These are phyloP conservation scores for Venturia carpophila DNA, from an alignment of 2,329 filamentous ascomycete genomes.

Conservation along the genomic window DNA sequence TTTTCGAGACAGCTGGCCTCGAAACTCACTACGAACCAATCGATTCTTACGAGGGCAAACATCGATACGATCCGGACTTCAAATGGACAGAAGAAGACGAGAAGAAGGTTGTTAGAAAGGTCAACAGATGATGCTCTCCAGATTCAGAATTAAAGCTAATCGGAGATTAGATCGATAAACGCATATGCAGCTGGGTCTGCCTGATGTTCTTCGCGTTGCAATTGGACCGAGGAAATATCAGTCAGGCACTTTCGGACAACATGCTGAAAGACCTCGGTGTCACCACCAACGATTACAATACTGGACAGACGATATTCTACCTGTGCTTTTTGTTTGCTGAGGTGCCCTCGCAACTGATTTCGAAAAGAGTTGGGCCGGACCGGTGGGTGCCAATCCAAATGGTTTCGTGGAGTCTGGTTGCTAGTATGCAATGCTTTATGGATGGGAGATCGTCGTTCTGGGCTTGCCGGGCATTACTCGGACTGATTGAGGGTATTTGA, in stretches of 20 bases:
- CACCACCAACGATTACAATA: slow-evolving; percentile 44
- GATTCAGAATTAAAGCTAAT: not conserved
- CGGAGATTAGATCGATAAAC: slow-evolving; percentile 33
- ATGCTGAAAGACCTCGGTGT: slow-evolving; percentile 48
- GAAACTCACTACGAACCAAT: slow-evolving; percentile 42
- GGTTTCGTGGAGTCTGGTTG: slow-evolving; percentile 26
- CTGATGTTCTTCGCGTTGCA: slow-evolving; percentile 58
- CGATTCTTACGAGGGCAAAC: slow-evolving; percentile 50
- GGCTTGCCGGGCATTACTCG: slow-evolving; percentile 23
- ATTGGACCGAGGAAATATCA: slow-evolving; percentile 55
- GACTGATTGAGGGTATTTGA: slow-evolving; percentile 21
- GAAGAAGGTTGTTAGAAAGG: slow-evolving; percentile 46
- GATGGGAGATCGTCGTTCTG: slow-evolving; percentile 23
- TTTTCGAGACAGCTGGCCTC: slow-evolving; percentile 13
- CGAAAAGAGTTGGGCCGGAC: slow-evolving; percentile 24
- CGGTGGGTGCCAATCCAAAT: slow-evolving; percentile 27
- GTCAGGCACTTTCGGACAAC: slow-evolving; percentile 54
- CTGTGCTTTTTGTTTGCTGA: slow-evolving; percentile 26
- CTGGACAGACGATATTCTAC: slow-evolving; percentile 21
- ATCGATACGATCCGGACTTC: slow-evolving; percentile 51
- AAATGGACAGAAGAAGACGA: slow-evolving; percentile 52
- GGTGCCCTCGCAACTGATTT: slow-evolving; percentile 29
- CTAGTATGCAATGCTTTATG: slow-evolving; percentile 26
- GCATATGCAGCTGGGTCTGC: slow-evolving; percentile 40
- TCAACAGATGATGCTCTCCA: slow-evolving; percentile 25